Evolutionary conservation across 129 eudicot species (phyloP), one percentile per base, ranked within the genome.

Genomic region (Kitagawia praeruptora): DNA sequence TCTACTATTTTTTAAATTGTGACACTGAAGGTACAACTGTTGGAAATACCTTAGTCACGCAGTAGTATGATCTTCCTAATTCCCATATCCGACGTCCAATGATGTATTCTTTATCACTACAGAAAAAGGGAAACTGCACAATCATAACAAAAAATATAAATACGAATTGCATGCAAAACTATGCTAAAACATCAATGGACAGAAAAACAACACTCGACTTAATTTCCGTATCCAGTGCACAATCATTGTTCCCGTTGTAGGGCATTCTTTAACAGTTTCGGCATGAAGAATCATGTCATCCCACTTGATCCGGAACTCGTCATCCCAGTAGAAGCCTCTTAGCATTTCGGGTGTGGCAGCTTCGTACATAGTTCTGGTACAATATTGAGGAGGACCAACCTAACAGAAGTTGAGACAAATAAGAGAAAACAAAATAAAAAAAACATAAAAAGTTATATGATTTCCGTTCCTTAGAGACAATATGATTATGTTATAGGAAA

Each of bases 271-370:
- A 45, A 92, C 6, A 21, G 84, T 90, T 15, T 71, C 18, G 2
- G 96, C 84, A 79, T 90, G 87, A 76, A 85, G 8, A 71, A 92
- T 91, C 99, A 95, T 95, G 82, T 90, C 88, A 77, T 95, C 98
- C 97, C 97, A 95, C 81, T 95, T 87, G 76, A 89, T 12, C 74
- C 99, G 90, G 61, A 90, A 85, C 12, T 90, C 94, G 70, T 95
- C 97, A 79, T 95, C 99, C 99, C 96, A 95, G 74, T 85, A 95
- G 88, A 95, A 95, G 85, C 92, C 99, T 83, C 99, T 87, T 66
- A 95, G 75, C 70, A 85, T 38, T 81, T 92, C 99, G 28, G 99
- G 97, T 48, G 91, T 87, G 21, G 99, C 99, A 80, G 90, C 93
- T 82, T 95, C 99, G 73, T 88, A 95, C 54, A 90, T 81, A 10